These are phyloP conservation scores for Vitis amurensis DNA, from an alignment of 164 flowering plant genomes.

Conservation along the genomic window DNA sequence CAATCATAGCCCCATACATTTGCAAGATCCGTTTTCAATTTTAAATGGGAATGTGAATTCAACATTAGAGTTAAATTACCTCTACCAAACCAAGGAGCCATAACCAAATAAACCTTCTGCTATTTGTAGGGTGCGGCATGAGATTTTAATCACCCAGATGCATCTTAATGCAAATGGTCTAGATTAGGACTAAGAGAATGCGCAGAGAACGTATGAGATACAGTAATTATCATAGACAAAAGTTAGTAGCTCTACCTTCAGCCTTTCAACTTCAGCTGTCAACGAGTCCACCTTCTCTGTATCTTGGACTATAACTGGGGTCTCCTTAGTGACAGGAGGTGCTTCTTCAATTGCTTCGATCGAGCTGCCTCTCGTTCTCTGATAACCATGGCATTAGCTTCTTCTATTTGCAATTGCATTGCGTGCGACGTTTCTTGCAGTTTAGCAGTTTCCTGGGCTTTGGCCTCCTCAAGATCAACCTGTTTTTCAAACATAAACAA, in stretches of 20 bases:
- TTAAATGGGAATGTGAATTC: too few species aligned
- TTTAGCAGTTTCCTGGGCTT: constrained; percentile 81
- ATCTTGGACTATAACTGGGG: constrained; percentile 88
- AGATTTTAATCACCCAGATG: too few species aligned
- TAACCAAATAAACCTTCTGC: too few species aligned
- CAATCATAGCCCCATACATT: too few species aligned
- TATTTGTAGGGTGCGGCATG: too few species aligned
- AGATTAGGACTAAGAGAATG: too few species aligned
- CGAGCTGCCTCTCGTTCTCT: constrained; percentile 89
- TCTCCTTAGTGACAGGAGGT: constrained; percentile 93
- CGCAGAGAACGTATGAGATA: too few species aligned
- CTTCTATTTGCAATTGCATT: constrained; percentile 78
- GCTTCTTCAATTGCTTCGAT: constrained; percentile 93
- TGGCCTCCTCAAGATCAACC: constrained; percentile 92
- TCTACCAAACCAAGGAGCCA: too few species aligned
- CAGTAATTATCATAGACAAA: too few species aligned
- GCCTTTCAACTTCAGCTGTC: constrained; percentile 73
- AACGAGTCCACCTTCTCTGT: constrained; percentile 75
- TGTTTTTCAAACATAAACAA: constrained; percentile 24
- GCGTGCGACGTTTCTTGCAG: constrained; percentile 79
- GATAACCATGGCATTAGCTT: constrained; percentile 64
- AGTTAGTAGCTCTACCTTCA: constrained; percentile 59
- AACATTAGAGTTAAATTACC: too few species aligned
- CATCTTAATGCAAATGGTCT: too few species aligned
- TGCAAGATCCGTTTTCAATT: too few species aligned